Conservation (phyloP, 345 rosid genomes). For the Viola odorata region DNA sequence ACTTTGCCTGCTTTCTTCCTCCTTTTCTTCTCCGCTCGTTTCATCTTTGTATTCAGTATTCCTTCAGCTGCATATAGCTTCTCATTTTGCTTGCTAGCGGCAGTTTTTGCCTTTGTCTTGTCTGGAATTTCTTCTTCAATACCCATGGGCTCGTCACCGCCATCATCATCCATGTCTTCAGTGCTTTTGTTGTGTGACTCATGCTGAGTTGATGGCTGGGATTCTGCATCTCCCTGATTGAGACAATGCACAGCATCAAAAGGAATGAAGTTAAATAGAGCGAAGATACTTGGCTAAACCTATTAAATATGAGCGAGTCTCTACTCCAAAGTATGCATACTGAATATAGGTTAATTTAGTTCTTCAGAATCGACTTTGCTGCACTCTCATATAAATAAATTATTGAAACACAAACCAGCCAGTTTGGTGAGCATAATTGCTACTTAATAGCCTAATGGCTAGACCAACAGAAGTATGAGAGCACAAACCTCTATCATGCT, state of each 20-base stretch:
- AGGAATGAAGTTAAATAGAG: neutral
- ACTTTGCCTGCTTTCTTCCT: constrained; percentile 54
- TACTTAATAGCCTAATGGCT: too few relatives aligned
- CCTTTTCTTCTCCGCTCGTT: constrained; percentile 72
- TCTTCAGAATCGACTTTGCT: too few relatives aligned
- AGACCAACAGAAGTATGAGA: neutral
- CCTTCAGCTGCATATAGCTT: constrained; percentile 63
- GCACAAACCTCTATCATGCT: constrained; percentile 66
- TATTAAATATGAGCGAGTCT: too few relatives aligned
- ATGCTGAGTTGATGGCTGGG: constrained; percentile 19
- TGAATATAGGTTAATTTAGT: too few relatives aligned
- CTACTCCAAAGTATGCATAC: too few relatives aligned
- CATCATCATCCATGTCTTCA: constrained; percentile 22
- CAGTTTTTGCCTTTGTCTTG: constrained; percentile 34
- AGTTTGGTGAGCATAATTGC: too few relatives aligned
- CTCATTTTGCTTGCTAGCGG: constrained; percentile 53
- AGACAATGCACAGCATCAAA: neutral
- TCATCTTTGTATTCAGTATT: constrained; percentile 62
- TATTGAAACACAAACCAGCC: too few relatives aligned
- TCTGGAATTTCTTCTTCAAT: constrained; percentile 29
- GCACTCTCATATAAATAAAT: too few relatives aligned
- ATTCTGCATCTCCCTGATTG: constrained; percentile 37
- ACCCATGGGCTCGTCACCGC: constrained; percentile 41
- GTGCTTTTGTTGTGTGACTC: constrained; percentile 6
- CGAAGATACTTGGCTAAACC: neutral